Evolutionary conservation across 805 yeast species (phyloP).

Genomic region (Monosporozyma yasuniensis): DNA sequence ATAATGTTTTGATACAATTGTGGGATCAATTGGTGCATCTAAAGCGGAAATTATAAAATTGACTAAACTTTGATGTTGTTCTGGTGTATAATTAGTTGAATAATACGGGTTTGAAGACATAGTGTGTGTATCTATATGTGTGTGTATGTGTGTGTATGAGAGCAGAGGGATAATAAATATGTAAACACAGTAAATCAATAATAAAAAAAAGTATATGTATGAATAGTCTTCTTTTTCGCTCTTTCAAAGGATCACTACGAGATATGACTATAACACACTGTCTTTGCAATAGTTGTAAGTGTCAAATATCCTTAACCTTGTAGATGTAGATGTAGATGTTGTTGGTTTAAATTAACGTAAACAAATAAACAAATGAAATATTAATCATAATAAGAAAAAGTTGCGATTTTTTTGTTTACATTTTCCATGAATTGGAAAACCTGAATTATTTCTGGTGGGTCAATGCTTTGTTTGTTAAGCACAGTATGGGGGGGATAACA

Average conservation of each 20-base stretch:
- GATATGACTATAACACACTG: too few species aligned
- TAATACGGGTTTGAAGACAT: not conserved
- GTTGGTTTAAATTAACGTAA: not conserved
- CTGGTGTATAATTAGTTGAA: constrained; percentile 10
- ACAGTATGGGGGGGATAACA: too few species aligned
- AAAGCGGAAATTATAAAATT: constrained; percentile 68
- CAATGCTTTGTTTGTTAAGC: too few species aligned
- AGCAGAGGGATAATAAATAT: too few species aligned
- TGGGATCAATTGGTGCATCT: constrained; percentile 60
- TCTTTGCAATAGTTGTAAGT: too few species aligned
- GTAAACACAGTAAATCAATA: too few species aligned
- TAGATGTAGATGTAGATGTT: not conserved
- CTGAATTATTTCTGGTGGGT: too few species aligned
- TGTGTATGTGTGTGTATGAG: too few species aligned
- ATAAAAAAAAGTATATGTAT: too few species aligned
- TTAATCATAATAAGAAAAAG: not conserved
- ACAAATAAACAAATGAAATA: not conserved
- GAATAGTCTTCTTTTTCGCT: too few species aligned
- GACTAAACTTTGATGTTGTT: constrained; percentile 44
- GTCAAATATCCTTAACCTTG: too few species aligned
- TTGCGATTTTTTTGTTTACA: not conserved
- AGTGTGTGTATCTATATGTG: not conserved
- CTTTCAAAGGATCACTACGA: too few species aligned
- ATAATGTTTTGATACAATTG: constrained; percentile 63
- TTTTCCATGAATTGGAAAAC: not conserved